Base-by-base conservation (phyloP, 1,139 yeast species). In the Diutina pseudorugosa region DNA sequence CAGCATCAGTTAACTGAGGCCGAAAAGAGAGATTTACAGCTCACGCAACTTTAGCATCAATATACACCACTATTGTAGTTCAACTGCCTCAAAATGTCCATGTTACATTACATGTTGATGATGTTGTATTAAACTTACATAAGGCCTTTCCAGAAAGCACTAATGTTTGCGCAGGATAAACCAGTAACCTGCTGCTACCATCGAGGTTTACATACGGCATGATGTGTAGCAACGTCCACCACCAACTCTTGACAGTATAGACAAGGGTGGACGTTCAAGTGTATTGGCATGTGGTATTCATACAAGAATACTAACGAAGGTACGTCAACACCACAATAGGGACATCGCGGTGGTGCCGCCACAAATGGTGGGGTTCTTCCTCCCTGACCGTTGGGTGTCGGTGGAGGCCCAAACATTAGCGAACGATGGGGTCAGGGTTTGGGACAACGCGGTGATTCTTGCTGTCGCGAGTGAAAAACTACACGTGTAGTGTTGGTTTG, bases 41-140 rank as follows among this genome's bases (percentile, higher is more conserved):
- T 45, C 12, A 45, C 49, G 6, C 49, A 45, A 45, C 18, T 45
- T n/a, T 45, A 45, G 49, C 23, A 43, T 43, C 14, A 41, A 41
- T 19, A 30, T 14, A 30, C n/a, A 30, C 36, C 36, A 30, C n/a
- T 30, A 30, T 11, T 30, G 36, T 12, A 4, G 14, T 12, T 12
- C 25, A 23, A 14, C 11, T 23, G 25, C 25, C 14, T 9, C 14
- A 11, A 14, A n/a, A 9, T 12, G 36, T 30, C n/a, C n/a, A 30
- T 30, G 36, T 30, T 30, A 30, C 36, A 30, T 30, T 30, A 30
- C 36, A 30, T 11, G 11, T 30, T 12, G 7, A 30, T 14, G 36
- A 30, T 30, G 36, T 30, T 9, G 36, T 14, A 30, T 30, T 30
- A 30, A 30, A 30, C n/a, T 11, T 30, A 30, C 36, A 30, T 30